Evolutionary conservation across 2,329 filamentous ascomycete species (phyloP).

Genomic region (Fusarium abutilonis): DNA sequence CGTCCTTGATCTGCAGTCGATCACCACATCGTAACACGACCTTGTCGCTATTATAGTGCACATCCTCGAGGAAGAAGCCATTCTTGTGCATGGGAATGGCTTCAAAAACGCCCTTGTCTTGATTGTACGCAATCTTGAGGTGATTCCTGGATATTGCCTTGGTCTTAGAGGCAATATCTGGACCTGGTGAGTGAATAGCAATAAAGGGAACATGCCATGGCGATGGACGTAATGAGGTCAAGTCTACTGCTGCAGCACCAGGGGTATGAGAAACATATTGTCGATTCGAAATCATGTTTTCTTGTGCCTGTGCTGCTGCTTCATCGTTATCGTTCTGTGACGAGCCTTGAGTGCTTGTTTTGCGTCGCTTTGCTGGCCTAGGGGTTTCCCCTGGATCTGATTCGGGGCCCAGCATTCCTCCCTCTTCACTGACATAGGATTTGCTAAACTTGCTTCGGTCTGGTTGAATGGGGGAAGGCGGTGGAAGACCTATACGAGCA

Average conservation of each 20-base stretch:
- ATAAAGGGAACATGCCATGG: conserved; percentile 72
- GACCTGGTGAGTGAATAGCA: conserved; percentile 75
- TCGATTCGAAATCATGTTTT: conserved; percentile 64
- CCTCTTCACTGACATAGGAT: conserved; percentile 75
- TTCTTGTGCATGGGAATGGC: conserved; percentile 70
- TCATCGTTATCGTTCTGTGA: conserved; percentile 56
- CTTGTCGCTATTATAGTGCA: conserved; percentile 63
- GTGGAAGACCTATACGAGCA: conserved; percentile 59
- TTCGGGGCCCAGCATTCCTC: conserved; percentile 72
- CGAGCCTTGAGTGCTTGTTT: conserved; percentile 57
- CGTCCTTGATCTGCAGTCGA: conserved; percentile 75
- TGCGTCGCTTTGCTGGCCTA: conserved; percentile 59
- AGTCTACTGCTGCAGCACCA: conserved; percentile 67
- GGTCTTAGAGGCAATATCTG: conserved; percentile 69
- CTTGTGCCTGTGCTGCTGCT: conserved; percentile 47
- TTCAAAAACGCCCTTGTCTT: conserved; percentile 70
- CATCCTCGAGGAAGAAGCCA: conserved; percentile 74
- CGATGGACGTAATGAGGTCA: conserved; percentile 68
- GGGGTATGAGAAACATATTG: conserved; percentile 70
- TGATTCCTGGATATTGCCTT: conserved; percentile 80
- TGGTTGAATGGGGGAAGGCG: conserved; percentile 60
- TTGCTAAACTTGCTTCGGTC: conserved; percentile 67
- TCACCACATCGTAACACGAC: conserved; percentile 71
- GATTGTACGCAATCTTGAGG: conserved; percentile 76
- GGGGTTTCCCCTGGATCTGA: conserved; percentile 64